A percentile compares a stretch with the other conserved stretches of the same genome.
phyloP scores from a whole-genome alignment of 108 stramenopile genomes.

The Fistulifera pelliculosa region DNA sequence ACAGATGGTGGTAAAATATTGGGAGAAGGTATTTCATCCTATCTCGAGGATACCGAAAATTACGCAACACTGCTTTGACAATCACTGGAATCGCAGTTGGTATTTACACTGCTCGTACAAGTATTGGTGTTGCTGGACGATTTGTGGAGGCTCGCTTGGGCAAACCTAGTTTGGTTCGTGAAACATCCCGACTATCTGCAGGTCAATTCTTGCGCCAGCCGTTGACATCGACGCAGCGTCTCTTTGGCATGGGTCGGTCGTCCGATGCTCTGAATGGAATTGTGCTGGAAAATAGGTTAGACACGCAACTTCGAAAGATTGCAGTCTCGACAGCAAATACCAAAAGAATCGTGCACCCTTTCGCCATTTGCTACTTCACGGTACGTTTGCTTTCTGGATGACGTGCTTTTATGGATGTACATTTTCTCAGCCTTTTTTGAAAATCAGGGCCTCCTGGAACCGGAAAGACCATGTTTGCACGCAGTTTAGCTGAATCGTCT shows the following conservation, averaged over 20 bases:
- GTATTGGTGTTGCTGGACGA: constrained; percentile 85
- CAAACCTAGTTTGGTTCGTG: constrained; percentile 94
- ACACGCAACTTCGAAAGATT: constrained; percentile 83
- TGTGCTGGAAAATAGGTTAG: constrained; percentile 79
- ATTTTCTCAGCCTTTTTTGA: constrained; percentile 8
- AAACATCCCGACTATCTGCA: constrained; percentile 82
- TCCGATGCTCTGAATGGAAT: constrained; percentile 92
- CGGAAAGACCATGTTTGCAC: constrained; percentile 99
- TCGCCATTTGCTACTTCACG: constrained; percentile 96
- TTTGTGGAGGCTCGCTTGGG: constrained; percentile 92
- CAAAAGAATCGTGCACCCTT: constrained; percentile 98
- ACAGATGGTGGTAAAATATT: constrained; percentile 81
- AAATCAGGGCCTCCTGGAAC: constrained; percentile 89
- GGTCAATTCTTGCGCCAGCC: constrained; percentile 49
- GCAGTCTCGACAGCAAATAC: constrained; percentile 94
- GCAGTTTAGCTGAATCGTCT: constrained; percentile 88
- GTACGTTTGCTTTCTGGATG: too few species aligned
- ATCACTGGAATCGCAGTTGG: constrained; percentile 89
- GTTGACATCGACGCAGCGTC: constrained; percentile 34
- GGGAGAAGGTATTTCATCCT: constrained; percentile 76
- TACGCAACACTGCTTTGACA: constrained; percentile 88
- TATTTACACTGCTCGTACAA: constrained; percentile 84
- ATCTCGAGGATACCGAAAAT: constrained; percentile 83
- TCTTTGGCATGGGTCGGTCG: constrained; percentile 58
- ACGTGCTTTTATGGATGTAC: too few species aligned